A percentile compares a stretch with the other conserved stretches of the same genome.
phyloP scores from a whole-genome alignment of 164 flowering plant species.

The Echeveria elegans region DNA sequence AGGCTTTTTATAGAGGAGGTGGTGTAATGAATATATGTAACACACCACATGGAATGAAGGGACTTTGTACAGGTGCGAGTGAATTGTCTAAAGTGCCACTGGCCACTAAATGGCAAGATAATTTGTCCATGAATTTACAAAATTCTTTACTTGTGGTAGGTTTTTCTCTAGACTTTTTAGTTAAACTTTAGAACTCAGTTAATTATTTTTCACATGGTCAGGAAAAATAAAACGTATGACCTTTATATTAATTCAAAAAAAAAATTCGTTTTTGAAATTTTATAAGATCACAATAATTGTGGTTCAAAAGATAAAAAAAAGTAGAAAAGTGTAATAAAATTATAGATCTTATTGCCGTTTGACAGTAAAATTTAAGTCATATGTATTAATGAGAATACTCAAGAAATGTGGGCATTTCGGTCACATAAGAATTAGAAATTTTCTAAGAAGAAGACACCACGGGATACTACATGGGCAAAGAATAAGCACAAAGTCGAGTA shows the following conservation, averaged over 20 bases:
- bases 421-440: constrained; percentile 9
- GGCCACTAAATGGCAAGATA: background rate
- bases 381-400: background rate
- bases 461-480: background rate
- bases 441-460: background rate
- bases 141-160: background rate
- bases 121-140: background rate
- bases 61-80: background rate
- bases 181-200: too few species aligned
- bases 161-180: background rate
- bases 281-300: too few species aligned
- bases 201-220: background rate
- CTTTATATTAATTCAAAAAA: too few species aligned
- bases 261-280: too few species aligned
- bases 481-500: background rate
- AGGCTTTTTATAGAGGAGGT: constrained; percentile 7
- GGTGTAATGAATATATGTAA: background rate
- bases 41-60: constrained; percentile 2
- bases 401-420: constrained; percentile 1
- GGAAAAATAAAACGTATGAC: too few species aligned
- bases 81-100: background rate
- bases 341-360: too few species aligned
- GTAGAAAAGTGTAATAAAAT: too few species aligned
- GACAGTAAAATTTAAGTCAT: too few species aligned
- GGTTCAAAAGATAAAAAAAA: too few species aligned